Conservation (phyloP, 208 protist species). For the Endotrypanum monterogeii region DNA sequence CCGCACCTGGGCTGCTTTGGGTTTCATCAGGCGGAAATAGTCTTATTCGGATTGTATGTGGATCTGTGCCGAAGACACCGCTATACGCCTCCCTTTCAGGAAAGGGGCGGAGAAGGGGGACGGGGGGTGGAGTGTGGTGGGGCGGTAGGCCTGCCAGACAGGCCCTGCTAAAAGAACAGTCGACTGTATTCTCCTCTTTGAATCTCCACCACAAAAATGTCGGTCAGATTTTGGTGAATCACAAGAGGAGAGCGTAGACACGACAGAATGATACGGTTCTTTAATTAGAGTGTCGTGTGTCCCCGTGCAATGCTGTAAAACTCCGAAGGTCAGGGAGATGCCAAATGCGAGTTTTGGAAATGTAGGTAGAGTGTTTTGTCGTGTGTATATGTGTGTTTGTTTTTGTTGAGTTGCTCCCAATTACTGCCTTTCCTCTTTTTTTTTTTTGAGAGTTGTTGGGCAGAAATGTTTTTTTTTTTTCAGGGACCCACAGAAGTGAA, state of each 20-base stretch:
- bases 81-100: not conserved
- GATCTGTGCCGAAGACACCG: not conserved
- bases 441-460: not conserved
- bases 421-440: not conserved
- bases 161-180: not conserved
- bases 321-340: no score
- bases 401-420: not conserved
- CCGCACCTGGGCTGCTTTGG: constrained; percentile 68
- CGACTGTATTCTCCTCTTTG: not conserved
- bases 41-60: not conserved
- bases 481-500: not conserved
- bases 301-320: not conserved
- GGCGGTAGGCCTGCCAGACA: not conserved
- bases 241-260: no score
- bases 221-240: not conserved
- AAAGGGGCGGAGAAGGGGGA: not conserved
- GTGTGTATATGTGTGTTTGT: no score
- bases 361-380: not conserved
- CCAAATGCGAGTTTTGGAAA: not conserved
- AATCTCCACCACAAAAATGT: not conserved
- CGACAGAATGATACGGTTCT: no score
- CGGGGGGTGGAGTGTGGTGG: not conserved
- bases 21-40: constrained; percentile 51
- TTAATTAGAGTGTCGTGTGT: not conserved
- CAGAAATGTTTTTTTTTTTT: no score